phyloP scores from a whole-genome alignment of 129 eudicot species.

The Escallonia herrerae region DNA sequence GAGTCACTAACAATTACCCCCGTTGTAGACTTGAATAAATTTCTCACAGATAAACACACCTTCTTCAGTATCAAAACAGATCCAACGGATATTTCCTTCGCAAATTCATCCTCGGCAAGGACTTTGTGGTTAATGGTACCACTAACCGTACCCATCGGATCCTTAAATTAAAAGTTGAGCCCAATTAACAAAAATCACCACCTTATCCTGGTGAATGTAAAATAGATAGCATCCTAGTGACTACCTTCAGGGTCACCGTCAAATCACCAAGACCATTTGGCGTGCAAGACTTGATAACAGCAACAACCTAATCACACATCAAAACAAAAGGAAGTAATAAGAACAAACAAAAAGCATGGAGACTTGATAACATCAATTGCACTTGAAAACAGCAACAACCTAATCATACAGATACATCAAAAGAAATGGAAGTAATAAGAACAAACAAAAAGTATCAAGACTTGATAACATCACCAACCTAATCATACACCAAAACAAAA shows the following conservation, averaged over 20 bases:
- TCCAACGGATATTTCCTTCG: slow-evolving; percentile 48
- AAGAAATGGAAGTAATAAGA: neutral
- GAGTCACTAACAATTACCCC: neutral
- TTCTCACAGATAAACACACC: slow-evolving; percentile 28
- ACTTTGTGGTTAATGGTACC: slow-evolving; percentile 76
- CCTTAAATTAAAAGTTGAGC: slow-evolving; percentile 33
- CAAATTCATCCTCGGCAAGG: slow-evolving; percentile 43
- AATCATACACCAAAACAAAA: slow-evolving; percentile 11
- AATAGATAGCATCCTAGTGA: neutral
- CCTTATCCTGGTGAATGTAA: neutral
- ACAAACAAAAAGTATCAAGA: neutral
- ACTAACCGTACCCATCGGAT: slow-evolving; percentile 65
- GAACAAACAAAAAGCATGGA: neutral
- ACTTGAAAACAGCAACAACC: slow-evolving; percentile 85
- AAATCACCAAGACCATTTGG: slow-evolving; percentile 84
- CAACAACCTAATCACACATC: slow-evolving; percentile 60
- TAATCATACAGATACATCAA: slow-evolving; percentile 18
- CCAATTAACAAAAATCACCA: slow-evolving; percentile 16
- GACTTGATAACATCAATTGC: too few relatives aligned
- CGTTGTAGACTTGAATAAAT: neutral
- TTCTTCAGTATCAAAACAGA: slow-evolving; percentile 61
- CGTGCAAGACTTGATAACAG: slow-evolving; percentile 61
- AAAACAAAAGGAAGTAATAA: neutral
- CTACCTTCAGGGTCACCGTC: slow-evolving; percentile 64
- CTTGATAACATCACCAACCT: slow-evolving; percentile 43